Evolutionary conservation across 768 basidiomycete species (phyloP).

Genomic region (Boletus coccyginus): DNA sequence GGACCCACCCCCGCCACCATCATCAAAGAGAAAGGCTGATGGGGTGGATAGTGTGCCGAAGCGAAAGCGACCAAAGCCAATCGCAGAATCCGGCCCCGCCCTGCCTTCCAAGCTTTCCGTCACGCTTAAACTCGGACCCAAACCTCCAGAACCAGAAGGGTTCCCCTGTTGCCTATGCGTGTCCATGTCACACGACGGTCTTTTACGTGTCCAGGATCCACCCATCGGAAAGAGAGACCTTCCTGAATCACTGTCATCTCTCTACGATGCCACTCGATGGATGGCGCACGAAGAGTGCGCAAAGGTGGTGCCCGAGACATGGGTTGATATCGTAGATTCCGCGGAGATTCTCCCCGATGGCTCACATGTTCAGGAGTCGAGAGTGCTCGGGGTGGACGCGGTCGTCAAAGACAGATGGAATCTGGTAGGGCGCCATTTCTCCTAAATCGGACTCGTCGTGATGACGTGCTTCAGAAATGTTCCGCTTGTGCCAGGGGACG

Average conservation of each 20-base stretch:
- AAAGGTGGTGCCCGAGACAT: constrained; percentile 83
- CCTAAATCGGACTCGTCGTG: not conserved
- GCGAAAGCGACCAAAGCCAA: constrained; percentile 26
- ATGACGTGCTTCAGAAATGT: constrained; percentile 70
- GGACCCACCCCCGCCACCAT: constrained; percentile 3
- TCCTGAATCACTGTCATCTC: constrained; percentile 33
- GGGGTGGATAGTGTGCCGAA: constrained; percentile 26
- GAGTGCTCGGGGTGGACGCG: constrained; percentile 81
- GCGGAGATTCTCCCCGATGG: constrained; percentile 32
- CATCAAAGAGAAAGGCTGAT: constrained; percentile 41
- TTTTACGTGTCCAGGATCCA: constrained; percentile 68
- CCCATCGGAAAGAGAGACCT: constrained; percentile 55
- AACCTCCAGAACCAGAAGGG: constrained; percentile 49
- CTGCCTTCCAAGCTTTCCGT: constrained; percentile 44
- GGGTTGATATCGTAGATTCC: constrained; percentile 71
- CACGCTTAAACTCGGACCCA: constrained; percentile 66
- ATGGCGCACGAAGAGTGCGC: constrained; percentile 82
- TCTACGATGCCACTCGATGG: constrained; percentile 43
- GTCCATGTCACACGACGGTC: constrained; percentile 47
- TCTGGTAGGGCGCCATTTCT: constrained; percentile 52
- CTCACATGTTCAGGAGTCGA: constrained; percentile 38
- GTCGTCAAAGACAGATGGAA: constrained; percentile 94
- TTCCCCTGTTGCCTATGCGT: constrained; percentile 73
- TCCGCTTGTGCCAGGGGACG: constrained; percentile 71
- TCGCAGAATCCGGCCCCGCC: constrained; percentile 1